Conservation (phyloP, 371 early-diverging fungal species). For the Conidiobolus incongruus region DNA sequence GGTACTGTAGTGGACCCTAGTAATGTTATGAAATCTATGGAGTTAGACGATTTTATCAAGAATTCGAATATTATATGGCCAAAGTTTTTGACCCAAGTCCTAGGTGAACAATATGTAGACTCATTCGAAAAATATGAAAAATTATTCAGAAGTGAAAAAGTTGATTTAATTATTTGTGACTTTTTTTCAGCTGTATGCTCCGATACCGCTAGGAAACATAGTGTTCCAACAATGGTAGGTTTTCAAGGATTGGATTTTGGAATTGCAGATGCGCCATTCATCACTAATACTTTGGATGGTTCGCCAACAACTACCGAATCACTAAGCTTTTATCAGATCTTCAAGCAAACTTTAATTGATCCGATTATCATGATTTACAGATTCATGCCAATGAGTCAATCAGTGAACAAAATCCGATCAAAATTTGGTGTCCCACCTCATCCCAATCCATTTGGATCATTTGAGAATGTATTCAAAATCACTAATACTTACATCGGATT, state of each 20-base stretch:
- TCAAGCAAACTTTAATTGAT: background rate
- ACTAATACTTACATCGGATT: constrained; percentile 2
- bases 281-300: background rate
- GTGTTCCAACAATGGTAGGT: constrained; percentile 2
- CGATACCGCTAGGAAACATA: constrained; percentile 1
- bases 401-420: background rate
- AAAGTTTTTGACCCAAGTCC: too few relatives aligned
- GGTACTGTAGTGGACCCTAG: too few relatives aligned
- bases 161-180: constrained; percentile 5
- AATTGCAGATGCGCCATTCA: background rate
- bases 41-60: too few relatives aligned
- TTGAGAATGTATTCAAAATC: background rate
- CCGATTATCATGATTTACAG: background rate
- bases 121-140: too few relatives aligned
- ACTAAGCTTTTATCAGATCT: background rate
- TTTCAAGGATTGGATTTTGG: constrained; percentile 1
- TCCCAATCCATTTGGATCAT: background rate
- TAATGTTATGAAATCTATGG: too few relatives aligned
- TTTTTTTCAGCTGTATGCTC: constrained; percentile 1
- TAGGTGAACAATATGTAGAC: too few relatives aligned
- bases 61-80: too few relatives aligned
- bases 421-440: background rate
- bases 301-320: background rate
- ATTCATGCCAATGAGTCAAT: background rate
- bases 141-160: background rate